Percentiles rank a stretch among this genome's conserved stretches.
phyloP scores from a whole-genome alignment of 129 eudicot genomes.

The Lonicera japonica region DNA sequence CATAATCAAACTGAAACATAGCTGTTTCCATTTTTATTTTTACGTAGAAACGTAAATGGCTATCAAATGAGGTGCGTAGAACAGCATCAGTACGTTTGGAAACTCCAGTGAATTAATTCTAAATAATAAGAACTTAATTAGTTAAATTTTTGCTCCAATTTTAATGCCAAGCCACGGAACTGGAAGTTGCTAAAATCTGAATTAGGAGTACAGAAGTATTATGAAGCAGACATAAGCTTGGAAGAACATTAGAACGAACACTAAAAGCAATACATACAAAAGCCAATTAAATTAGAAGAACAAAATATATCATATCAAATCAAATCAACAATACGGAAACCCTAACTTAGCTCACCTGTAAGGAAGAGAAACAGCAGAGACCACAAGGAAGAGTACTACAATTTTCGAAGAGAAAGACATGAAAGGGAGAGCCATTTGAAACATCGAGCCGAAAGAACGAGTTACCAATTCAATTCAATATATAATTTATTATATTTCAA shows the following conservation, averaged over 20 bases:
- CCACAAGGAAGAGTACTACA: constrained; percentile 2
- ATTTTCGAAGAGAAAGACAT: not conserved
- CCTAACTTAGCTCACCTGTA: constrained; percentile 19
- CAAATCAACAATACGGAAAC: not conserved
- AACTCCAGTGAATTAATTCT: no score
- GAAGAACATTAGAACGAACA: not conserved
- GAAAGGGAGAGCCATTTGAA: constrained; percentile 7
- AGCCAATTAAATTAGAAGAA: not conserved
- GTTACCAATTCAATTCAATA: no score
- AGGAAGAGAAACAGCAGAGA: constrained; percentile 4
- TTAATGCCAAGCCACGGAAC: no score
- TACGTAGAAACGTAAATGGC: no score
- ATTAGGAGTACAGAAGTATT: not conserved
- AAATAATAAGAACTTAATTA: no score
- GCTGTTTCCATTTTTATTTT: no score
- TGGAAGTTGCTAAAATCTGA: no score
- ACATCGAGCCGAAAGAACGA: not conserved
- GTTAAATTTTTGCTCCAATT: not conserved
- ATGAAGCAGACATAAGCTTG: not conserved
- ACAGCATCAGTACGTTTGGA: no score
- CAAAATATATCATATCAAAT: no score
- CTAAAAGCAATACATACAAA: not conserved
- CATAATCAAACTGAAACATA: no score
- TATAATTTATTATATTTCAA: no score
- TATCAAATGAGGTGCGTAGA: no score